Base-by-base conservation (phyloP, 2,329 filamentous ascomycete species). In the Aspergillus niger region DNA sequence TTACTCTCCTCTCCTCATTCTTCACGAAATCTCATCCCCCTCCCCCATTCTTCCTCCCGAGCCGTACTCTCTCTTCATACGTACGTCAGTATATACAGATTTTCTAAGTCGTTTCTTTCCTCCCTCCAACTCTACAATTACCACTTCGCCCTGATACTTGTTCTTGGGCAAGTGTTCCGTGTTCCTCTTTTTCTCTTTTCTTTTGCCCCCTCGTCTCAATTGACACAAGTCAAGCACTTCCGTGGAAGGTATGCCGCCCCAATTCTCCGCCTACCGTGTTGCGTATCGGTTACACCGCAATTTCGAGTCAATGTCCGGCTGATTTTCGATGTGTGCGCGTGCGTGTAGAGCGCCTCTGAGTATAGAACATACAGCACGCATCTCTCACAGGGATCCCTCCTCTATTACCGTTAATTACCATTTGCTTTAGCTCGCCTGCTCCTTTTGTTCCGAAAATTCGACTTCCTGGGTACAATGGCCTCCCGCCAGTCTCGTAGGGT, bases 401-500 rank as follows among this genome's bases (percentile, higher is more conserved):
- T 30, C 17, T n/a, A n/a, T 32, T 48, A 15, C 24, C 24, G 3
- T 28, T n/a, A 15, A 15, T n/a, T 20, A 32, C 28, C 26, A 26
- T 17, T 49, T 26, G 47, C 43, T 44, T 11, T 13, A 36, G 22
- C 7, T 32, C 26, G 11, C 24, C 30, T 5, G 17, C 2, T 32
- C 8, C 11, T 44, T 3, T 55, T 15, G 17, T 8, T 13, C 32
- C 13, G 10, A 41, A 39, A 8, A 28, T 43, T 20, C 38, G 20
- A 44, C 8, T 32, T 32, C 24, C 24, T 26, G 36, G 22, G 26
- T 49, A 61, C 59, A 68, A 79, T 79, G 77, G 74, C 75, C 61
- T 68, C 75, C 57, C 75, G 75, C 65, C 72, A 77, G 66, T 75
- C 74, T 48, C 77, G 78, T 63, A 83, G 83, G 63, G 70, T 87